Percentiles rank a stretch among this genome's conserved stretches.
These are phyloP conservation scores for Cordyceps farinosa DNA, from an alignment of 2,329 filamentous ascomycete species.

Conservation along the genomic window DNA sequence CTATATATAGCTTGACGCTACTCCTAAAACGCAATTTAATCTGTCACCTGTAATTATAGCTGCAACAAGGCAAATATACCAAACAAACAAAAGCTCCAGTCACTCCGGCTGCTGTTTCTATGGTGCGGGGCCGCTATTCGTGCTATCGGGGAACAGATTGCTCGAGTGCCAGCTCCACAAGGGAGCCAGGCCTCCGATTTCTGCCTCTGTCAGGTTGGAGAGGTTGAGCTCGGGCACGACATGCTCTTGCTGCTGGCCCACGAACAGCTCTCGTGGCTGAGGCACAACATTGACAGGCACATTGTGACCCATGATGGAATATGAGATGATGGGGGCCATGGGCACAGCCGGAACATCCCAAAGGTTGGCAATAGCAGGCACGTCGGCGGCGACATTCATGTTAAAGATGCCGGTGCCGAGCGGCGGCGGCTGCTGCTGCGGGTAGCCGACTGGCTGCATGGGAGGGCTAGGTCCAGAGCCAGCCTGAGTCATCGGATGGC, in stretches of 20 bases:
- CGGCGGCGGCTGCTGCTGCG: not conserved
- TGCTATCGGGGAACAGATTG: slow-evolving; percentile 24
- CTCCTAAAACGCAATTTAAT: not conserved
- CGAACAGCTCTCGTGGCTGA: slow-evolving; percentile 2
- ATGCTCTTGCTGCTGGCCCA: slow-evolving; percentile 15
- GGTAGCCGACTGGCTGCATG: not conserved
- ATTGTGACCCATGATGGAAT: slow-evolving; percentile 16
- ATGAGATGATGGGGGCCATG: slow-evolving; percentile 9
- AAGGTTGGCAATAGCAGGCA: slow-evolving; percentile 15
- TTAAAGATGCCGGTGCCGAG: slow-evolving; percentile 15
- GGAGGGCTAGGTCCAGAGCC: not conserved
- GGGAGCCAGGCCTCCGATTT: slow-evolving; percentile 25
- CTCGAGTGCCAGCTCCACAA: slow-evolving; percentile 26
- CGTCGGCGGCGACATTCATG: slow-evolving; percentile 2
- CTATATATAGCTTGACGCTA: not conserved
- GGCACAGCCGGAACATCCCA: slow-evolving; percentile 8
- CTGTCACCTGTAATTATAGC: not conserved
- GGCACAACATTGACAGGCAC: slow-evolving; percentile 12
- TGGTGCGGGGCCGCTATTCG: not conserved
- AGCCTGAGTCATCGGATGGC: not conserved
- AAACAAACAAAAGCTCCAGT: not conserved
- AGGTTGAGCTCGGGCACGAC: slow-evolving; percentile 20
- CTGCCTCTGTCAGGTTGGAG: slow-evolving; percentile 23
- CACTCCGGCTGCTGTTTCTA: not conserved
- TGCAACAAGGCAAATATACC: not conserved